These are phyloP conservation scores for Microbotryum intermedium DNA, from an alignment of 1,284 basidiomycete genomes.

Conservation along the genomic window DNA sequence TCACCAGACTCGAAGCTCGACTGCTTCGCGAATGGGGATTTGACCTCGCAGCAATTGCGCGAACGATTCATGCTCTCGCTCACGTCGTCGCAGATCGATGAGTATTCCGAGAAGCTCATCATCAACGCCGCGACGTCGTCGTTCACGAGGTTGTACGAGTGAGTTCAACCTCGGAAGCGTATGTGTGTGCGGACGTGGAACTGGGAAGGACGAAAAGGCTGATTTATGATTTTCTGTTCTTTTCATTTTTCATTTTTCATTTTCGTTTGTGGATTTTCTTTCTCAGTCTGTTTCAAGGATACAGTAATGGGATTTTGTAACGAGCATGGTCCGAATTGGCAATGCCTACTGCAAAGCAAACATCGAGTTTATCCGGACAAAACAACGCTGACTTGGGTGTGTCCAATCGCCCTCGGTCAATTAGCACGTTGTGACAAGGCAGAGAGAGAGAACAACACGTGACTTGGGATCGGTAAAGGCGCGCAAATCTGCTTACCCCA, in stretches of 20 bases:
- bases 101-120: conserved; percentile 79
- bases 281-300: conserved; percentile 20
- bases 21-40: conserved; percentile 84
- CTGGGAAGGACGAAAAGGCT: too few species aligned
- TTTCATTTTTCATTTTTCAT: too few species aligned
- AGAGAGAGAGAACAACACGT: too few species aligned
- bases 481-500: too few species aligned
- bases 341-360: too few species aligned
- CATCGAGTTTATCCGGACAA: too few species aligned
- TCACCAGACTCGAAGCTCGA: conserved; percentile 74
- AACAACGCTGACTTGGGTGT: too few species aligned
- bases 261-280: background rate
- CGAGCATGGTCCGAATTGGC: too few species aligned
- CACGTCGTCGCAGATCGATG: conserved; percentile 76
- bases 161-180: background rate
- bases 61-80: conserved; percentile 90
- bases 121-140: conserved; percentile 42
- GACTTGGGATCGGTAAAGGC: too few species aligned
- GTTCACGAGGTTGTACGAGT: conserved; percentile 30
- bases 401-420: too few species aligned
- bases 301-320: conserved; percentile 21
- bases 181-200: background rate
- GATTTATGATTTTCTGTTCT: background rate
- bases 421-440: too few species aligned
- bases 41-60: conserved; percentile 75